Evolutionary conservation across 1,284 basidiomycete genomes (phyloP), one percentile per base, ranked within the genome.

Genomic region (Thecaphora thlaspeos): DNA sequence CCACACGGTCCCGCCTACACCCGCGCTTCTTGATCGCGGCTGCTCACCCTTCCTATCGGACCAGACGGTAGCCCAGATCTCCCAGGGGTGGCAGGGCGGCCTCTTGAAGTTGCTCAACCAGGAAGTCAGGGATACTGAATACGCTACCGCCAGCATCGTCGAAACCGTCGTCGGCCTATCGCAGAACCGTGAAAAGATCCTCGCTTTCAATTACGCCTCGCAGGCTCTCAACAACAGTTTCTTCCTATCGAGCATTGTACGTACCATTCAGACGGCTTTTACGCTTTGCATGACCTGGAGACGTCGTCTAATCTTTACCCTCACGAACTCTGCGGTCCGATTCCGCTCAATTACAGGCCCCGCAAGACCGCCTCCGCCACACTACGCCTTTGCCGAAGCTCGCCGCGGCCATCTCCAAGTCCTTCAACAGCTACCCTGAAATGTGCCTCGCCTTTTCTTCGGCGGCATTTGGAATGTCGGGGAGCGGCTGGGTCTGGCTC

Each of bases 141-240:
- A 84, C 51, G 84, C 85, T 69, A 82, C 82, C 58, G 80, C 82
- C 65, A 83, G 81, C 41, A 83, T 93, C 36, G 83, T 84, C 0
- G 86, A 95, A 68, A 88, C 88, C 17, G 84, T 93, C 36, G 84
- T 90, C 34, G 82, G 83, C 46, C 84, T 88, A 4, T 85, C 91
- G 1, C 76, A 80, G 28, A 82, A 86, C 48, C 84, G 84, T 38
- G 81, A 83, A 34, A 81, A 85, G 57, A 83, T 86, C 3, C 80
- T 93, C 43, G 86, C 86, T 34, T 97, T 93, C 81, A 95, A 91
- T 80, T 91, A 93, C 73, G 91, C 92, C 2, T 88, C 88, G 60
- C 84, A 91, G 47, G 90, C 94, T 12, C 82, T 96, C 61, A 98
- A 98, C 81, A 97, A 96, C 79, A 87, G 86, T 71, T 98, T 91